Base-by-base conservation (phyloP, 192 early-diverging fungal species). In the Rhizoclosmatium globosum region DNA sequence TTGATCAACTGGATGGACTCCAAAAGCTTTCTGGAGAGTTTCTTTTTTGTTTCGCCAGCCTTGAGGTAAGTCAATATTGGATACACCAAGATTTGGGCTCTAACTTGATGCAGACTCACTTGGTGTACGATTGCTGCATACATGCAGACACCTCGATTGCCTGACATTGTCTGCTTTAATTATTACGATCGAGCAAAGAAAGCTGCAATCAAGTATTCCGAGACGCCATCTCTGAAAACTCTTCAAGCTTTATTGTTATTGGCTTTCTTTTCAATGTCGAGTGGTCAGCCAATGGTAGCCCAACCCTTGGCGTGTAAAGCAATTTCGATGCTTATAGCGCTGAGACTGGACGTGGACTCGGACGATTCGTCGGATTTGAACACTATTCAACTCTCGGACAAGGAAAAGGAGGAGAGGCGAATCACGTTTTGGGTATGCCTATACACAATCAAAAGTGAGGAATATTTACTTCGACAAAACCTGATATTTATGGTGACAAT, bases 381-480 rank as follows among this genome's bases (percentile, higher is more conserved):
- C 2, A 21, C 38, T 46, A 2, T 46, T 17, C 17, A 46, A 4
- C 23, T 68, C 17, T 68, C 67, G 19, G 67, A 68, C 9, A 43
- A 68, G 45, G 67, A 68, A 19, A 68, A 68, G 44, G 23, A 42
- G 13, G 67, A 68, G 44, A 21, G 67, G 43, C 38, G 67, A 11
- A 68, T 45, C 11, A 19, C 23, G 7, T 68, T 68, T 46, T 68
- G 67, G 67, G 38, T 38, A 31, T 53, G 50, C 17, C 17, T 53
- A 53, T 53, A 53, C 50, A 13, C 50, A 13, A 13, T 53, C 50
- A 53, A 53, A 17, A 53, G 50, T 53, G 17, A 53, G 50, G 31
- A 31, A 31, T 31, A 31, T 53, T 7, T 53, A 7, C 0, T 17
- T 53, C 17, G 6, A 53, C n/a, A 53, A 53, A 0, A 0, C 17